These are phyloP conservation scores for Schizosaccharomyces lindneri DNA, from an alignment of 805 yeast species.

Conservation along the genomic window DNA sequence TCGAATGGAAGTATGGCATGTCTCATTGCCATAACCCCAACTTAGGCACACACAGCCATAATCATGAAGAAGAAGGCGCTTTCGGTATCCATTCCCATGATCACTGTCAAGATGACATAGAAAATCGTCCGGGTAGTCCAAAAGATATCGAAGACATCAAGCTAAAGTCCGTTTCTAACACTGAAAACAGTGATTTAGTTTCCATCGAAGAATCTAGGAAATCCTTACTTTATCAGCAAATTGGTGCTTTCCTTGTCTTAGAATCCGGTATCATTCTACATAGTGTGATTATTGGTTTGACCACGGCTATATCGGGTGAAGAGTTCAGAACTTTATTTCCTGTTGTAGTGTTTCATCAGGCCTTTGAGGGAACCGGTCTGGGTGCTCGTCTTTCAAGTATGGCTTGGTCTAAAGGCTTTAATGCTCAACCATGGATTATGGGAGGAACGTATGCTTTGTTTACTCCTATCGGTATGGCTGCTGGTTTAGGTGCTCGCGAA, in stretches of 20 bases:
- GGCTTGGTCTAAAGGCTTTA: conserved; percentile 24
- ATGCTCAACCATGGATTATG: conserved; percentile 26
- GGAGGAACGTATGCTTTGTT: conserved; percentile 27
- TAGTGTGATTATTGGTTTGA: conserved; percentile 55
- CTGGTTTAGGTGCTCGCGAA: conserved; percentile 42
- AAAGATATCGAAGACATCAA: not conserved
- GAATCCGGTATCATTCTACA: conserved; percentile 68
- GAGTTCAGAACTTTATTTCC: conserved; percentile 46
- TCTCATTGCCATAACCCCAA: conserved; percentile 10
- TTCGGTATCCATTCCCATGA: conserved; percentile 3
- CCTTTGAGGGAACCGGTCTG: conserved; percentile 55
- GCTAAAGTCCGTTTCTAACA: not conserved
- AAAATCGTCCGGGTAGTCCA: conserved; percentile 7
- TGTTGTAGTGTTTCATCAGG: conserved; percentile 28
- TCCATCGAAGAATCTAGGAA: conserved; percentile 10
- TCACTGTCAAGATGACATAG: conserved; percentile 6
- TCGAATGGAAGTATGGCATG: conserved; percentile 16
- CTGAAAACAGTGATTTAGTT: conserved; percentile 3
- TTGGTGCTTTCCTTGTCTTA: conserved; percentile 27
- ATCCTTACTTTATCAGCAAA: conserved; percentile 10
- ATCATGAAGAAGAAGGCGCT: not conserved
- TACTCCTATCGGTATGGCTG: conserved; percentile 45
- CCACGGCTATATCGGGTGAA: conserved; percentile 55
- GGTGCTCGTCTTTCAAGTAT: conserved; percentile 42
- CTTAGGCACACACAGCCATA: not conserved